Conservation (phyloP, 805 yeast species). For the Cyberlindnera saturnus region DNA sequence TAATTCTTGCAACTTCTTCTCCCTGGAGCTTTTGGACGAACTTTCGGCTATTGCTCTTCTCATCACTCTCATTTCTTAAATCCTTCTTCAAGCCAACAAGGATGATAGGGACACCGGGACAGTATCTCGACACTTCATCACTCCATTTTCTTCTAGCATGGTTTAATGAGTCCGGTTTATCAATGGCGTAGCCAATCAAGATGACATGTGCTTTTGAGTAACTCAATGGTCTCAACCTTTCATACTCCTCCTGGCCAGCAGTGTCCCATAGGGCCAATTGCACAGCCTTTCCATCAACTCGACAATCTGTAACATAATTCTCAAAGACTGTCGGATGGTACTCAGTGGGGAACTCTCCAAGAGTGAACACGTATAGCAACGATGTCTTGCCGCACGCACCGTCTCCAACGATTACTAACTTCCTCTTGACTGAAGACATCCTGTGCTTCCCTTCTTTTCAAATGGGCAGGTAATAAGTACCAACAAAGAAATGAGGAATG, state of each 20-base stretch:
- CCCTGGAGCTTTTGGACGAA: slow-evolving; percentile 54
- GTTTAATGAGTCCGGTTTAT: slow-evolving; percentile 76
- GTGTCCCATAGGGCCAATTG: slow-evolving; percentile 91
- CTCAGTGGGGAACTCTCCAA: slow-evolving; percentile 90
- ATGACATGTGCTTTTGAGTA: slow-evolving; percentile 85
- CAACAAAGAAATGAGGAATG: too few species aligned
- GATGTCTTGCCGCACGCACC: slow-evolving; percentile 96
- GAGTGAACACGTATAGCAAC: slow-evolving; percentile 79
- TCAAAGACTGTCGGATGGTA: slow-evolving; percentile 94
- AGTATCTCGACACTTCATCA: slow-evolving; percentile 70
- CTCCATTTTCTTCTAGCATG: slow-evolving; percentile 87
- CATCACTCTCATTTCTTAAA: slow-evolving; percentile 42
- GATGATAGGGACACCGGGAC: slow-evolving; percentile 74
- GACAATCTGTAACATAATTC: slow-evolving; percentile 88
- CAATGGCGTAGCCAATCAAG: slow-evolving; percentile 78
- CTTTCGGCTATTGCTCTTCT: slow-evolving; percentile 29
- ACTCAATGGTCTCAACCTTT: slow-evolving; percentile 79
- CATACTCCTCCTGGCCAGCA: slow-evolving; percentile 96
- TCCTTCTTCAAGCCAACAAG: slow-evolving; percentile 85
- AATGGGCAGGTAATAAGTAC: too few species aligned
- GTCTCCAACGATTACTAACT: slow-evolving; percentile 88
- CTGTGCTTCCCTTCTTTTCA: background rate
- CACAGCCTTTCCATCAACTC: slow-evolving; percentile 90
- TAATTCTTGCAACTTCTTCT: slow-evolving; percentile 62
- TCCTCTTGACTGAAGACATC: slow-evolving; percentile 44